Evolutionary conservation across 2,329 filamentous ascomycete genomes (phyloP), one percentile per base, ranked within the genome.

Genomic region (Nothopassalora personata): DNA sequence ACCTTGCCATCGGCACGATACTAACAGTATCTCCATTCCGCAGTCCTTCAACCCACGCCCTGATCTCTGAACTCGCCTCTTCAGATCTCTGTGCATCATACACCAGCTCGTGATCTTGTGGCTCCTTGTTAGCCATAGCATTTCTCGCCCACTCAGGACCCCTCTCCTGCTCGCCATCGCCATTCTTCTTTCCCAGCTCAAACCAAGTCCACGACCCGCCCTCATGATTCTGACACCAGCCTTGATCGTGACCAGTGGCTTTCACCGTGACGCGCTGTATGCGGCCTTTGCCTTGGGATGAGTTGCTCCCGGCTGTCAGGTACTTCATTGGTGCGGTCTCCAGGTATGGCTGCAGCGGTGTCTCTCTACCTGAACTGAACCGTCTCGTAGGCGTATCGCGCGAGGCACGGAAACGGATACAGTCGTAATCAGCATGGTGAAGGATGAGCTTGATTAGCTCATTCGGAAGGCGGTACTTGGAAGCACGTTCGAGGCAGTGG

Each of bases 1-100:
- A 64, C 30, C 55, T 58, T 11, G 62, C 62, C 62, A 64, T 64
- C 9, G 60, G 62, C 5, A 64, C 46, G 13, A 64, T 60, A 3
- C 50, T 48, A 19, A 64, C 50, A 5, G 47, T 31, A 49, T 64
- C 60, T 30, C 62, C 62, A 15, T 59, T 59, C 30, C 48, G 34
- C 51, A 64, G 45, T 18, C 33, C 43, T 23, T 31, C 27, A 2
- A 62, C 43, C 58, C 58, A 63, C 15, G 53, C 33, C 18, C 27
- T 39, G 23, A 64, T 11, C 23, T 58, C 43, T n/a, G 19, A 27
- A 33, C 57, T 53, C 28, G 33, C 56, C 11, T 56, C 49, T 5
- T 45, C 54, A 13, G 54, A 28, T 8, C 48, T 15, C 11, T 36
- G 50, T 3, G 33, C 53, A 18, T 59, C 53, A 28, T 55, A 48